A percentile compares a stretch with the other conserved stretches of the same genome.
phyloP scores from a whole-genome alignment of 371 early-diverging fungal genomes.

The Mortierella sp. region DNA sequence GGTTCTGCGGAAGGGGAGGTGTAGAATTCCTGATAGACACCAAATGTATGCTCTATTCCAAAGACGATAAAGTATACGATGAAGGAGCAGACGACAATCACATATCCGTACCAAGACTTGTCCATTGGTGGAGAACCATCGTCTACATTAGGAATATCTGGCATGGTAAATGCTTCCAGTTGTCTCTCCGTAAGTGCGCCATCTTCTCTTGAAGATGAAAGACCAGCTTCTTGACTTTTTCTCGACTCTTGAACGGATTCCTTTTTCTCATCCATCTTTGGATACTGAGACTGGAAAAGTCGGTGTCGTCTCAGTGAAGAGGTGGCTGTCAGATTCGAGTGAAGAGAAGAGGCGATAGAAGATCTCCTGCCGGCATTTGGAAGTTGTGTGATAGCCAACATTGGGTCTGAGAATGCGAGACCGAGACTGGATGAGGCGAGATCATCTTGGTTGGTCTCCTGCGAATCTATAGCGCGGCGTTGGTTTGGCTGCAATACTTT shows the following conservation, averaged over 20 bases:
- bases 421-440: conserved; percentile 28
- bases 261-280: conserved; percentile 23
- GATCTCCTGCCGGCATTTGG: conserved; percentile 32
- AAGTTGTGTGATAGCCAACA: conserved; percentile 49
- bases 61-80: conserved; percentile 67
- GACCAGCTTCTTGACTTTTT: conserved; percentile 13
- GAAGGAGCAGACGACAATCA: conserved; percentile 66
- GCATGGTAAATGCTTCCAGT: conserved; percentile 18
- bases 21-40: conserved; percentile 63
- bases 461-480: conserved; percentile 43
- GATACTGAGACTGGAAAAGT: conserved; percentile 16
- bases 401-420: conserved; percentile 49
- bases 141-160: conserved; percentile 25
- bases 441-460: conserved; percentile 18
- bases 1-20: conserved; percentile 37
- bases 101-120: conserved; percentile 67
- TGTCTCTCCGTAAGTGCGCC: conserved; percentile 8
- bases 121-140: conserved; percentile 46
- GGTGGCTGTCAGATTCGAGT: conserved; percentile 24
- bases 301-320: conserved; percentile 28
- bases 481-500: conserved; percentile 34
- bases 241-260: conserved; percentile 4
- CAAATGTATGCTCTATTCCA: conserved; percentile 65
- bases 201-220: not conserved
- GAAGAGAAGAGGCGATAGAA: conserved; percentile 44